phyloP scores from a whole-genome alignment of 1,139 yeast genomes.

The Diutina siamensis region DNA sequence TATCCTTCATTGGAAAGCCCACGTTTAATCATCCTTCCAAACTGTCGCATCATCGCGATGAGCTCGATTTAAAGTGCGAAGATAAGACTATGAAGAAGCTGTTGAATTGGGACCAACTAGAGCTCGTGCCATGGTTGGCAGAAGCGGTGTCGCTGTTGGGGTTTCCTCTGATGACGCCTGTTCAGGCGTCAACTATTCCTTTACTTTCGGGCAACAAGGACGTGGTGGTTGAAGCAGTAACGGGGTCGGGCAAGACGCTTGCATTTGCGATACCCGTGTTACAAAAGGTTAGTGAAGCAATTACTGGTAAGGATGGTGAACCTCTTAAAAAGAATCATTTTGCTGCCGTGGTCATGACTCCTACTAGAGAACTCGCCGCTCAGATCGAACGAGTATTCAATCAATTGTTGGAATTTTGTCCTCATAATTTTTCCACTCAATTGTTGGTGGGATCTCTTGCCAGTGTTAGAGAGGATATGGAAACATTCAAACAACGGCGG shows the following conservation, averaged over 20 bases:
- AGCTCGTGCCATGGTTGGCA: conserved; percentile 32
- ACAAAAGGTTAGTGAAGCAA: conserved; percentile 39
- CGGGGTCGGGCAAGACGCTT: conserved; percentile 93
- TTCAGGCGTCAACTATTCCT: conserved; percentile 93
- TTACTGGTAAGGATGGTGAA: conserved; percentile 16
- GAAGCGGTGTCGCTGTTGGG: conserved; percentile 70
- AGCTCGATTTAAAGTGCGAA: neutral
- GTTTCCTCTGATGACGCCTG: conserved; percentile 85
- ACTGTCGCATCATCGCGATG: conserved; percentile 5
- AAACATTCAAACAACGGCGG: conserved; percentile 34
- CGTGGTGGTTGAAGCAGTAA: conserved; percentile 92
- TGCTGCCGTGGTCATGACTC: conserved; percentile 65
- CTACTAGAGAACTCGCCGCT: conserved; percentile 85
- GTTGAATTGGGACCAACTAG: conserved; percentile 28
- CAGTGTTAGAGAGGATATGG: conserved; percentile 64
- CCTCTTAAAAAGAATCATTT: conserved; percentile 48
- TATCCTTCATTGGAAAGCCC: conserved; percentile 14
- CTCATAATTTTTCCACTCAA: conserved; percentile 55
- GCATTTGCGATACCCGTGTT: conserved; percentile 78
- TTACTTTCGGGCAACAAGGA: conserved; percentile 80
- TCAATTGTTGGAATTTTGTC: conserved; percentile 46
- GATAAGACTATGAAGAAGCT: conserved; percentile 13
- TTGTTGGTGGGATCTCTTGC: conserved; percentile 70
- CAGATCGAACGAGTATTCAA: conserved; percentile 68
- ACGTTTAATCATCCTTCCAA: conserved; percentile 1